phyloP scores from a whole-genome alignment of 768 basidiomycete species.

The Rhodotorula kratochvilovae region DNA sequence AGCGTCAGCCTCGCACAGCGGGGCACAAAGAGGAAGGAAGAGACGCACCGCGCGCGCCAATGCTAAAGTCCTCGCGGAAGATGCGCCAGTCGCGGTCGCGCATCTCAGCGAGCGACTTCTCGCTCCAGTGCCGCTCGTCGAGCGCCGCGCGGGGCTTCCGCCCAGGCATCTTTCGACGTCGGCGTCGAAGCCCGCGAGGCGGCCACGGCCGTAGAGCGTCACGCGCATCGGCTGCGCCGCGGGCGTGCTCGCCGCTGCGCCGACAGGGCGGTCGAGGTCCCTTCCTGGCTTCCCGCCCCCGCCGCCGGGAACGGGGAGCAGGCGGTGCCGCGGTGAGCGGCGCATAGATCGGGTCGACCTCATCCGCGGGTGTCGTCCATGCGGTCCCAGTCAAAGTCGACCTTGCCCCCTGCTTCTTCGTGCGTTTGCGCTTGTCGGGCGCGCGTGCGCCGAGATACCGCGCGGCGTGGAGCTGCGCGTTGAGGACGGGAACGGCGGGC shows the following conservation, averaged over 20 bases:
- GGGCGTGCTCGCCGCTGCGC: neutral
- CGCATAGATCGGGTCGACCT: slow-evolving; percentile 44
- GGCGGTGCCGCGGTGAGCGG: slow-evolving; percentile 19
- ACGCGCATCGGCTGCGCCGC: slow-evolving; percentile 7
- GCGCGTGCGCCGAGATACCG: slow-evolving; percentile 84
- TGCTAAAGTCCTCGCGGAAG: slow-evolving; percentile 97
- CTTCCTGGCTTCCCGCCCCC: neutral
- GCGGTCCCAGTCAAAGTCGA: slow-evolving; percentile 98
- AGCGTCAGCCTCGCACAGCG: neutral
- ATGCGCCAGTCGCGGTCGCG: slow-evolving; percentile 98
- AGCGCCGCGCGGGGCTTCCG: slow-evolving; percentile 73
- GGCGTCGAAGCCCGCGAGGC: slow-evolving; percentile 24
- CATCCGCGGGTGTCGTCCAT: slow-evolving; percentile 74
- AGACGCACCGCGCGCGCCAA: slow-evolving; percentile 73
- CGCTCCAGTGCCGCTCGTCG: slow-evolving; percentile 97
- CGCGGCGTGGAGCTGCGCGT: slow-evolving; percentile 46
- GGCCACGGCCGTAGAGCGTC: slow-evolving; percentile 18
- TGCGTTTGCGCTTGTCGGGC: slow-evolving; percentile 76
- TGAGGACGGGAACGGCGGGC: slow-evolving; percentile 3
- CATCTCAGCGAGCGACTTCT: slow-evolving; percentile 87
- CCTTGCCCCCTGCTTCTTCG: slow-evolving; percentile 73
- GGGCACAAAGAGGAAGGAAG: neutral
- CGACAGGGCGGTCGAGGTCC: slow-evolving; percentile 69
- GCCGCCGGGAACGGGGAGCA: neutral
- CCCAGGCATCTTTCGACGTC: slow-evolving; percentile 52